phyloP scores from a whole-genome alignment of 352 stramenopile genomes.

The Hyaloperonospora arabidopsidis region DNA sequence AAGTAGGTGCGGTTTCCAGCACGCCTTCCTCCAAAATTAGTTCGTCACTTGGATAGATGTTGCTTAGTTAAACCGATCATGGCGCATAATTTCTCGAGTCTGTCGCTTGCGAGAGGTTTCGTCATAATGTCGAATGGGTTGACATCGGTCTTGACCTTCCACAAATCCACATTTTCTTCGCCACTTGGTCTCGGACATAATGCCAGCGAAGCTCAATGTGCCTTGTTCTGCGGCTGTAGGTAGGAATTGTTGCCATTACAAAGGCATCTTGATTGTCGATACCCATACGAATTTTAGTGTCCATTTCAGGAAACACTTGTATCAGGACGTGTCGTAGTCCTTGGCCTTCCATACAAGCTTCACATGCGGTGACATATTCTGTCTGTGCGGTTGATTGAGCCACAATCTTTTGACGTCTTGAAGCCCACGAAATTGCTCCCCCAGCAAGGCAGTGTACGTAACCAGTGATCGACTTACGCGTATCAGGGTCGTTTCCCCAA shows the following conservation, averaged over 20 bases:
- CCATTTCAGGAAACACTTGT: not conserved
- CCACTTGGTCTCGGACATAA: not conserved
- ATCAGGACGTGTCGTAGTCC: not conserved
- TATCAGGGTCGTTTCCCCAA: no score
- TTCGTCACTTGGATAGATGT: no score
- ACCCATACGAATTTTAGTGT: not conserved
- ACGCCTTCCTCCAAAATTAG: no score
- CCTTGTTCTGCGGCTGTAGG: not conserved
- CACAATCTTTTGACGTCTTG: no score
- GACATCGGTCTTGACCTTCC: not conserved
- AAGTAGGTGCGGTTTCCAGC: no score
- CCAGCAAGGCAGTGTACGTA: no score
- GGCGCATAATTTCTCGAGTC: not conserved
- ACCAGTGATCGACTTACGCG: no score
- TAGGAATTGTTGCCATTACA: not conserved
- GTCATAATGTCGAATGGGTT: not conserved
- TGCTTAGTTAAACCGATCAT: not conserved
- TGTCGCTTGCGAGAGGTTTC: not conserved
- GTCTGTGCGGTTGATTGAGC: no score
- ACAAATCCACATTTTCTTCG: no score
- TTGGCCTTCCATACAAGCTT: conserved; percentile 1
- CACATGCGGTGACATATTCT: not conserved
- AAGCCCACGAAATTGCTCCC: no score
- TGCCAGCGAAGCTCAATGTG: conserved; percentile 1
- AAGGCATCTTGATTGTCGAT: not conserved